phyloP scores from a whole-genome alignment of 441 rosid species.

The Corymbia citriodora region DNA sequence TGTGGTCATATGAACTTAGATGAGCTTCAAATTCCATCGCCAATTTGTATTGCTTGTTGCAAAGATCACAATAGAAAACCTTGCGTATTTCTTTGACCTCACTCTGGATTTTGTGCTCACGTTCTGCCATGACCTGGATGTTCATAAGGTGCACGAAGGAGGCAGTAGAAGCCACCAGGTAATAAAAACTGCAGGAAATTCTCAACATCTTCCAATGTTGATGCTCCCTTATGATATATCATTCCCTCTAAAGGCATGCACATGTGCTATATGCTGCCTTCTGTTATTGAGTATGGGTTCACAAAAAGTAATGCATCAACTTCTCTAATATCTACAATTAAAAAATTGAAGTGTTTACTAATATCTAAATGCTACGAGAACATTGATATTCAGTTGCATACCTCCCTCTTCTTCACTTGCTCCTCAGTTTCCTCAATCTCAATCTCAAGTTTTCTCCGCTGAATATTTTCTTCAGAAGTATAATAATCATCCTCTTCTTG shows the following conservation, averaged over 20 bases:
- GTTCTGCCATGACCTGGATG: conserved; percentile 98
- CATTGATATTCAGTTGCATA: background rate
- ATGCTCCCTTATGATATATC: conserved; percentile 63
- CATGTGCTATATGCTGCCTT: conserved; percentile 69
- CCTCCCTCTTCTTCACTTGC: background rate
- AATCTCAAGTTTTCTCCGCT: conserved; percentile 67
- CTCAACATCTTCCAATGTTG: conserved; percentile 77
- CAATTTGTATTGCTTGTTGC: conserved; percentile 93
- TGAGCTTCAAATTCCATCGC: conserved; percentile 97
- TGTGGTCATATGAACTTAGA: conserved; percentile 94
- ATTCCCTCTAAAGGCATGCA: conserved; percentile 70
- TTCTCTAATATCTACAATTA: conserved; percentile 27
- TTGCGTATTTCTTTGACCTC: conserved; percentile 90
- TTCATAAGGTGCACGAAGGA: conserved; percentile 98
- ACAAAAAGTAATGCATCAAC: conserved; percentile 51
- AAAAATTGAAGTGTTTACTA: conserved; percentile 9
- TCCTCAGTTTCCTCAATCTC: conserved; percentile 37
- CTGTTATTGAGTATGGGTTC: conserved; percentile 52
- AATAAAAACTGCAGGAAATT: conserved; percentile 93
- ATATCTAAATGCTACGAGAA: background rate
- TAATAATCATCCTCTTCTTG: conserved; percentile 57
- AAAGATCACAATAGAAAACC: conserved; percentile 89
- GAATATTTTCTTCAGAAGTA: conserved; percentile 10
- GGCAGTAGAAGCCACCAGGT: conserved; percentile 99
- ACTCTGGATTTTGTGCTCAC: conserved; percentile 95